phyloP scores from a whole-genome alignment of 1,284 basidiomycete species.

The Fomes fomentarius region DNA sequence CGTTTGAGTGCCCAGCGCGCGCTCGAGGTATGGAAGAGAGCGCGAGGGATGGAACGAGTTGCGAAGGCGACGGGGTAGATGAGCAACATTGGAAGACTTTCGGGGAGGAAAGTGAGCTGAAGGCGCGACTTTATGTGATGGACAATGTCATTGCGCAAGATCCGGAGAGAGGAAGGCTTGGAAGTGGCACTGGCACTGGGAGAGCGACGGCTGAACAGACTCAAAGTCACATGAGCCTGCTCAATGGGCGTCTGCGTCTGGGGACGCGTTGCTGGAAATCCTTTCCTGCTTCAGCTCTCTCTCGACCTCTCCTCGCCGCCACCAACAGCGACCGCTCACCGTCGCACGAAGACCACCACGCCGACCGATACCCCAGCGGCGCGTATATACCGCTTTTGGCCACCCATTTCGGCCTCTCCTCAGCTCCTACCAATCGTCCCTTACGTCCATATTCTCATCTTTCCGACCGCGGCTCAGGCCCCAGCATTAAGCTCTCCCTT shows the following conservation, averaged over 20 bases:
- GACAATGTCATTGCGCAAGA: neutral
- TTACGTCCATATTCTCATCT: neutral
- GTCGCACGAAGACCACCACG: constrained; percentile 1
- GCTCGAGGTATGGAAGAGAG: constrained; percentile 50
- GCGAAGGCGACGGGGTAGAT: constrained; percentile 11
- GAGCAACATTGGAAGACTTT: constrained; percentile 9
- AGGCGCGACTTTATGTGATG: too few relatives aligned
- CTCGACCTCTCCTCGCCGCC: neutral
- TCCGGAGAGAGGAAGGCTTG: neutral
- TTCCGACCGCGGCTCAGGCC: too few relatives aligned
- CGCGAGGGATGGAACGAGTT: constrained; percentile 15
- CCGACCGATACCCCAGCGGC: neutral
- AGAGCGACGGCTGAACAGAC: too few relatives aligned
- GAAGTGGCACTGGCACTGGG: too few relatives aligned
- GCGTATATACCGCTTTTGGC: constrained; percentile 1
- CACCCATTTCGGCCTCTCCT: neutral
- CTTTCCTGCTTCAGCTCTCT: too few relatives aligned
- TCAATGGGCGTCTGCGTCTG: neutral
- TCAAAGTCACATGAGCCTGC: too few relatives aligned
- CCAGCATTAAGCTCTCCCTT: neutral
- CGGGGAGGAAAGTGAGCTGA: too few relatives aligned
- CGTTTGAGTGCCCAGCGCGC: constrained; percentile 55
- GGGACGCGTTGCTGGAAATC: constrained; percentile 4
- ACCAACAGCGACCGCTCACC: neutral
- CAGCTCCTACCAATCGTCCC: neutral